These are phyloP conservation scores for Colletotrichum australisinense DNA, from an alignment of 2,329 filamentous ascomycete genomes.

Conservation along the genomic window DNA sequence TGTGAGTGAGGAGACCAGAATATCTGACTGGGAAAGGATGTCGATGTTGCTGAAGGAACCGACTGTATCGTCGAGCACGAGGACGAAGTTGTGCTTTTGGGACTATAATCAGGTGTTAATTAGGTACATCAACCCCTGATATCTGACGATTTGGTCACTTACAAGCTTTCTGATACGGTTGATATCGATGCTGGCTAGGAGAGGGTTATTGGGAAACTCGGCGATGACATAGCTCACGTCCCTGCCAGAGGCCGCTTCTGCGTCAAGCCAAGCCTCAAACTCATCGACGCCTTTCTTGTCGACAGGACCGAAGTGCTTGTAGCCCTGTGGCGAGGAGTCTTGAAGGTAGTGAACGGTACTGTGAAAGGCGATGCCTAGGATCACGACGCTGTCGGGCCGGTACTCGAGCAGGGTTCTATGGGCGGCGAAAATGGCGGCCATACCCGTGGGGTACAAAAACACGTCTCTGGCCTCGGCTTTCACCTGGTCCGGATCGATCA, in stretches of 20 bases:
- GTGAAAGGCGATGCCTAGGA: constrained; percentile 65
- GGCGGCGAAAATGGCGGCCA: constrained; percentile 61
- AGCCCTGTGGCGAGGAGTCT: constrained; percentile 54
- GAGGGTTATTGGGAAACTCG: constrained; percentile 56
- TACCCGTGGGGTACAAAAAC: constrained; percentile 65
- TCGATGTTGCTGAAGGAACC: constrained; percentile 62
- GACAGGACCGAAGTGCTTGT: constrained; percentile 60
- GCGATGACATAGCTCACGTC: constrained; percentile 58
- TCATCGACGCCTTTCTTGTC: constrained; percentile 53
- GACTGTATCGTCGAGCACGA: constrained; percentile 62
- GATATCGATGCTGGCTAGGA: constrained; percentile 47
- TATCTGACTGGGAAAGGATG: constrained; percentile 59
- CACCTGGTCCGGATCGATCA: constrained; percentile 43
- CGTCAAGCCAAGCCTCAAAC: constrained; percentile 58
- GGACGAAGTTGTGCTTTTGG: constrained; percentile 56
- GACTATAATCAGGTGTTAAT: constrained; percentile 30
- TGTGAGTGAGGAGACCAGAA: constrained; percentile 65
- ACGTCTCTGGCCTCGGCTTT: constrained; percentile 54
- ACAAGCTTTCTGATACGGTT: constrained; percentile 41
- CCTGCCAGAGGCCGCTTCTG: constrained; percentile 50
- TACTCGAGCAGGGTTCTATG: constrained; percentile 51
- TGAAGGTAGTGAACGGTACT: constrained; percentile 60
- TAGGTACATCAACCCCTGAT: no score
- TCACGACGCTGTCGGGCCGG: constrained; percentile 49
- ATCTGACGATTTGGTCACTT: not conserved